Conservation (phyloP, 164 flowering plant genomes). For the Annona cherimola region DNA sequence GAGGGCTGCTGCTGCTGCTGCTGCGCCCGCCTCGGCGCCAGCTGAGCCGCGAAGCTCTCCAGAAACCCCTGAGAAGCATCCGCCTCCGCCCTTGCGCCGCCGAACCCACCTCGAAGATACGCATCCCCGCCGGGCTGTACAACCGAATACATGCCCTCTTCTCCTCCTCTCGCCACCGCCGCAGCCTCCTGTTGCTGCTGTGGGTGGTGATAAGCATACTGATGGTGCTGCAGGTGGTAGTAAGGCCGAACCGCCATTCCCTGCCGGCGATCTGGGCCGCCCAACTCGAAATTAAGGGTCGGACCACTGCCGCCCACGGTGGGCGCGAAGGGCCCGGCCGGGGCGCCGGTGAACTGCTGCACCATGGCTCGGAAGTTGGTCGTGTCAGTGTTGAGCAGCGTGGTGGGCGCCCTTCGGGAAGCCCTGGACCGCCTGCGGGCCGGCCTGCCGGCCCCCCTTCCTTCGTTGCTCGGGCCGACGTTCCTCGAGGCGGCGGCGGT, state of each 20-base stretch:
- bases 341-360: slow-evolving; percentile 83
- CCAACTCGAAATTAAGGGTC: slow-evolving; percentile 20
- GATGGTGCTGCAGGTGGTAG: not conserved
- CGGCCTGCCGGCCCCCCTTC: slow-evolving; percentile 46
- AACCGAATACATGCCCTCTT: slow-evolving; percentile 3
- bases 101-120: not conserved
- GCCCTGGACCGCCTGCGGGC: slow-evolving; percentile 54
- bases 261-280: not conserved
- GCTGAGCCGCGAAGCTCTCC: not conserved
- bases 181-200: slow-evolving; percentile 3
- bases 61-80: slow-evolving; percentile 8
- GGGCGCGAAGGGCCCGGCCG: slow-evolving; percentile 20
- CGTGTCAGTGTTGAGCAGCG: slow-evolving; percentile 68
- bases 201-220: not conserved
- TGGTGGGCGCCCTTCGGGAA: slow-evolving; percentile 61
- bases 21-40: not conserved
- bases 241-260: not conserved
- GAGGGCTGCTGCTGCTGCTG: not conserved
- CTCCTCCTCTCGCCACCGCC: slow-evolving; percentile 2
- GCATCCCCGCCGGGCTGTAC: not conserved
- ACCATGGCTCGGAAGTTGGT: slow-evolving; percentile 86
- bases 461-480: slow-evolving; percentile 29
- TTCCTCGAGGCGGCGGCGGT: slow-evolving; percentile 11
- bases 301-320: not conserved
- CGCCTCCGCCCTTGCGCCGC: slow-evolving; percentile 9